A percentile compares a stretch with the other conserved stretches of the same genome.
Evolutionary conservation across 2,329 filamentous ascomycete genomes (phyloP).

Genomic region (Bipolaris bicolor): DNA sequence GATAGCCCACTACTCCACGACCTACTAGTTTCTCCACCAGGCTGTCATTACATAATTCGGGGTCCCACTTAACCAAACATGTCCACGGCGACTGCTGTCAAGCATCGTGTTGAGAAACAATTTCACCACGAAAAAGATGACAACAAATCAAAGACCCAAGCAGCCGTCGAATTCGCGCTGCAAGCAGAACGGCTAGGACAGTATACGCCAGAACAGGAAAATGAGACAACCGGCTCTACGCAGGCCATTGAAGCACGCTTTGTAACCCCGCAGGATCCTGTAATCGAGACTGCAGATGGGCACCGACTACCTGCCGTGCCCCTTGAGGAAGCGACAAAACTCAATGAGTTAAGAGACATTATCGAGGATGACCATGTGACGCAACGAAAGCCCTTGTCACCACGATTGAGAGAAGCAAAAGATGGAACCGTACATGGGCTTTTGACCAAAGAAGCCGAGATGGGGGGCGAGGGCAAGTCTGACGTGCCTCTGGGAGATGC

Average conservation of each 20-base stretch:
- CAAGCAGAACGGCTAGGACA: slow-evolving; percentile 61
- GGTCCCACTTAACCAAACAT: slow-evolving; percentile 24
- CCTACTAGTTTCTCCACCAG: slow-evolving; percentile 27
- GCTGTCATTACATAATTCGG: slow-evolving; percentile 24
- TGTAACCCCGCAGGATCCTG: slow-evolving; percentile 71
- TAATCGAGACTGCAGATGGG: slow-evolving; percentile 72
- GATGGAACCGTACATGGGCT: slow-evolving; percentile 52
- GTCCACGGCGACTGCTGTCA: slow-evolving; percentile 29
- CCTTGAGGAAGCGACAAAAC: slow-evolving; percentile 70
- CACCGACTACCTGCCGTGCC: slow-evolving; percentile 72
- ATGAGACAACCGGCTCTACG: slow-evolving; percentile 54
- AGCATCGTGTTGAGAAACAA: slow-evolving; percentile 21
- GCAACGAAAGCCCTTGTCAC: slow-evolving; percentile 32
- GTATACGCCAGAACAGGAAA: slow-evolving; percentile 50
- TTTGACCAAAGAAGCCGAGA: slow-evolving; percentile 27
- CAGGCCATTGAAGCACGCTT: slow-evolving; percentile 66
- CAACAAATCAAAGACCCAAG: slow-evolving; percentile 40
- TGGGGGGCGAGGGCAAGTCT: slow-evolving; percentile 52
- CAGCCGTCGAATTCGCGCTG: slow-evolving; percentile 63
- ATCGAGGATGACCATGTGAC: slow-evolving; percentile 50
- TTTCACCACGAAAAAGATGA: slow-evolving; percentile 27
- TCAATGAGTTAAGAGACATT: slow-evolving; percentile 68
- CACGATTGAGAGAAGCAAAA: slow-evolving; percentile 48
- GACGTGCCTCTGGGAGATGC: slow-evolving; percentile 53
- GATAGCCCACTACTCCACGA: slow-evolving; percentile 16